Evolutionary conservation across 306 rosid species (phyloP), one percentile per base, ranked within the genome.

Genomic region (Datisca glomerata): DNA sequence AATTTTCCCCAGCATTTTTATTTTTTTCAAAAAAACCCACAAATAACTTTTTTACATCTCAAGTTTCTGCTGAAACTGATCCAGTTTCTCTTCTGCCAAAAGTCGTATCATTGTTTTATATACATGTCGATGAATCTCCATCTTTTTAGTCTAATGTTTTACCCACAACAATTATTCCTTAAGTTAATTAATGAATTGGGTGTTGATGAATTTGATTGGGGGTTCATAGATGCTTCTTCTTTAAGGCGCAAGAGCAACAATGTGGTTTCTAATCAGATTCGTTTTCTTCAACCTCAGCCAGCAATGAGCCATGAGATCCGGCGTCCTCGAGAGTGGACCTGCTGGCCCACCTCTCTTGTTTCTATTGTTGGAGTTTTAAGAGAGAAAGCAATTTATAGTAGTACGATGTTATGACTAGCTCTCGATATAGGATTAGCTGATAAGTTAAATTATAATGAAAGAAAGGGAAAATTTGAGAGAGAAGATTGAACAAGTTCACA

Each of bases 101-200:
- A 91, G 96, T 84, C 28, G 95, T 91, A 44, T 91, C 96, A 43
- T 70, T 84, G 41, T 79, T 91, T 21, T 91, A 75, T 51, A 46
- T 91, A 44, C 94, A 91, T 93, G 98, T 84, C 33, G 49, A 49
- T 68, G 42, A 32, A 43, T 31, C 44, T 55, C 41, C 39, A 25
- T 22, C n/a, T 17, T 3, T 15, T n/a, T 28, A n/a, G n/a, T n/a
- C n/a, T 74, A 45, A 36, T 25, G 3, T 5, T 2, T 5, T 8
- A 25, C 4, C 1, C 11, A 5, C 42, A 31, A 18, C 15, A 21
- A 35, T 9, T 8, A 8, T 4, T 4, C 9, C 20, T 43, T 3
- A 4, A 16, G 12, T n/a, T 6, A 8, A 10, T 12, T 13, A 23
- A 2, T 38, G 10, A 34, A 16, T 17, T 22, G 0, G 3, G 11